Base-by-base conservation (phyloP, 331 rosid species). In the Acacia pycnantha region DNA sequence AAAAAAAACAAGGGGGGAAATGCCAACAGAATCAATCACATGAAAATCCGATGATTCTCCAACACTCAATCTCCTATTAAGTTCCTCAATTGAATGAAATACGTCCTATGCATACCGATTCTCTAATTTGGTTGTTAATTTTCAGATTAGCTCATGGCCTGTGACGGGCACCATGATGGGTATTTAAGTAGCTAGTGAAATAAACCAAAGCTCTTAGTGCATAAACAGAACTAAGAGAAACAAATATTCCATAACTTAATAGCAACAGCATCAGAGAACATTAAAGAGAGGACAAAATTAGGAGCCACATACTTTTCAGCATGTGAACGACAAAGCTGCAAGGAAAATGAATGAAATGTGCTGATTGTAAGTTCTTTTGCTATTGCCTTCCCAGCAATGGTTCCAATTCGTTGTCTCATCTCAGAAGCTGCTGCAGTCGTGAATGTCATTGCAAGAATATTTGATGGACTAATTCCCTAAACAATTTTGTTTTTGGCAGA, bases 341-440 rank as follows among this genome's bases (percentile, higher is more conserved):
- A 89, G 50, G 96, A 95, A 90, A 93, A 95, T 37, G 99, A 95
- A 88, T 95, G 99, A 89, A 95, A 95, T 22, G 99, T 95, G 74
- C 99, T 95, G 86, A 95, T 95, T 47, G 92, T 89, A 16, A 95
- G 97, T 73, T 90, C 93, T 84, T 92, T 95, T 24, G 97, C 96
- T 1, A 70, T 82, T 79, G 86, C 82, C 88, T 93, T 95, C 82
- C 98, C 98, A 26, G 98, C 86, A 86, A 95, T 93, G n/a, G 86
- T 74, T 82, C 91, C 99, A 72, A 95, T 87, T 29, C 99, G 97
- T 81, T 90, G 94, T 84, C 99, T 95, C 99, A 95, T 93, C 86
- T 95, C 99, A 33, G 99, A 86, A 82, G 94, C 98, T 40, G 99
- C 98, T 58, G 98, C 96, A 58, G 97, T 90, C 41, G 98, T 95